Conservation (phyloP, 148 eudicot genomes). For the Camellia sinensis region DNA sequence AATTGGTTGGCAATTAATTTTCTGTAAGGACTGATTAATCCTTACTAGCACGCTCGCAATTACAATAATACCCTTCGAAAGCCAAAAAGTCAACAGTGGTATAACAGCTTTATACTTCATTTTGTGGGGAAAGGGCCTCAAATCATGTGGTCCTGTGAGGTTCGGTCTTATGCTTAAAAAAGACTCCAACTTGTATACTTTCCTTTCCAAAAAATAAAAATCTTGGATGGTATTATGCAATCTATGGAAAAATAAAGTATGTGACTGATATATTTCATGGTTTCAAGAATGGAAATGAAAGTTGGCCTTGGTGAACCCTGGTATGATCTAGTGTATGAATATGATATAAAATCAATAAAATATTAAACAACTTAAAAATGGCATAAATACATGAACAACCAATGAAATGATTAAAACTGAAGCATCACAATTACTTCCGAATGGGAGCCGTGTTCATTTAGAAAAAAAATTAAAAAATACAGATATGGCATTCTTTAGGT, state of each 20-base stretch:
- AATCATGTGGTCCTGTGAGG: conserved; percentile 96
- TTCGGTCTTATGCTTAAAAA: conserved; percentile 24
- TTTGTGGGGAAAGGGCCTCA: conserved; percentile 93
- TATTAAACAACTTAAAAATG: not conserved
- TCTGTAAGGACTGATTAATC: too few species aligned
- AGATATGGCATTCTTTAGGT: not conserved
- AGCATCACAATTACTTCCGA: too few species aligned
- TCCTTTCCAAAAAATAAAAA: not conserved
- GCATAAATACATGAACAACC: too few species aligned
- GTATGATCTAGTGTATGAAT: not conserved
- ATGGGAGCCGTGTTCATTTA: not conserved
- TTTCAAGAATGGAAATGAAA: not conserved
- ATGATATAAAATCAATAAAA: not conserved
- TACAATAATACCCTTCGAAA: too few species aligned
- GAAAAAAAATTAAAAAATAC: too few species aligned
- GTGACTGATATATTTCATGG: not conserved
- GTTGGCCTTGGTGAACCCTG: not conserved
- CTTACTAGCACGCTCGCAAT: too few species aligned
- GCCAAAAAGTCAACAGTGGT: too few species aligned
- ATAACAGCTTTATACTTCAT: conserved; percentile 92
- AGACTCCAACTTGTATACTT: not conserved
- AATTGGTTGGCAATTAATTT: too few species aligned
- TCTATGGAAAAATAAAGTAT: not conserved
- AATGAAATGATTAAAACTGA: too few species aligned
- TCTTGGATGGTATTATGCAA: not conserved